Evolutionary conservation across 208 protist species (phyloP).

Genomic region (Strigomonas culicis): DNA sequence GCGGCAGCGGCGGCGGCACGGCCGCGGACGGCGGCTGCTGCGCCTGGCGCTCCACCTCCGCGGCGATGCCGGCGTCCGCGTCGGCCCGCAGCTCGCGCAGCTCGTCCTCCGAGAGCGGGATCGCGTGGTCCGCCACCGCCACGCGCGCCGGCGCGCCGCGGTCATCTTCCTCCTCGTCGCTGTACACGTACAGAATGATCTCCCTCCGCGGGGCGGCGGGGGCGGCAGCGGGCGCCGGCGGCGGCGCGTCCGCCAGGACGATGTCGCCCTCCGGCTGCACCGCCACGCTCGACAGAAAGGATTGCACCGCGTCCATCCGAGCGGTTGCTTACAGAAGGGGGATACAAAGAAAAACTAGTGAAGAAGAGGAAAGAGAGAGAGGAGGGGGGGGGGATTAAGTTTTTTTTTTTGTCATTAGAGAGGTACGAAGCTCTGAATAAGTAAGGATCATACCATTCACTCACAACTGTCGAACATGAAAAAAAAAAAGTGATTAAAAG

Average conservation of each 20-base stretch:
- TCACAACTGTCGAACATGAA: slow-evolving; percentile 16
- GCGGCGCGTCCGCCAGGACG: not conserved
- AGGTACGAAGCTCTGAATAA: not conserved
- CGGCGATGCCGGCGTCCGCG: not conserved
- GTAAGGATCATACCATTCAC: not conserved
- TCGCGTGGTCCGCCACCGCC: slow-evolving; percentile 21
- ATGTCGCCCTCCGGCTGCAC: slow-evolving; percentile 4
- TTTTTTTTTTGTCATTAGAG: slow-evolving; percentile 2
- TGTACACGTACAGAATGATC: not conserved
- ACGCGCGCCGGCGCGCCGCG: slow-evolving; percentile 11
- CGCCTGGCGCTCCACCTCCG: not conserved
- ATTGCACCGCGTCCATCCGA: slow-evolving; percentile 19
- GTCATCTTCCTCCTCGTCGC: not conserved
- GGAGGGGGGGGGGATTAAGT: not conserved
- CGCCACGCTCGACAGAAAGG: slow-evolving; percentile 11
- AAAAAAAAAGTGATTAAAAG: not conserved
- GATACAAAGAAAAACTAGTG: slow-evolving; percentile 8
- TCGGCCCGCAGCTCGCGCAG: not conserved
- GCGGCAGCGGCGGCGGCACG: not conserved
- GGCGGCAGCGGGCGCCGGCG: not conserved
- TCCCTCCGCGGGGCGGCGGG: not conserved
- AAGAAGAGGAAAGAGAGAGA: slow-evolving; percentile 2
- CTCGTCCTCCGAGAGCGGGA: not conserved
- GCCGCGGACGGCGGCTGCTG: not conserved
- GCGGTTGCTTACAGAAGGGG: slow-evolving; percentile 2